Percentiles rank a stretch among this genome's conserved stretches.
phyloP scores from a whole-genome alignment of 1,284 basidiomycete genomes.

The Cutaneotrichosporon cavernicola region DNA sequence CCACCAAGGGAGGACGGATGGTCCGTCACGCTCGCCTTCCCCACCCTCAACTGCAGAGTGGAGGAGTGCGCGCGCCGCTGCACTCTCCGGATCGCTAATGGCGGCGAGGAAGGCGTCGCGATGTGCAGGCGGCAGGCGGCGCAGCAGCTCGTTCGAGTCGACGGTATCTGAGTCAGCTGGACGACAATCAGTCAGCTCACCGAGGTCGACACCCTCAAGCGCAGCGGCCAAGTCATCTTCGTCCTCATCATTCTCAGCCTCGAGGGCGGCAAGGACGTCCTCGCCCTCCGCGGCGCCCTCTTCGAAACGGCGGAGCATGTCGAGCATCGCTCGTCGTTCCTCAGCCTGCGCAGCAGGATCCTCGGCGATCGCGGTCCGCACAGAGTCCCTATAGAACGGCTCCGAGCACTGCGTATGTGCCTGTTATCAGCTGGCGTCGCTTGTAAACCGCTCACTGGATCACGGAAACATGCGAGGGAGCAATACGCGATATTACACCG shows the following conservation, averaged over 20 bases:
- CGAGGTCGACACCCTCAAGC: slow-evolving; percentile 43
- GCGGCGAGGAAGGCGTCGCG: slow-evolving; percentile 47
- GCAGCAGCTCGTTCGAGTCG: slow-evolving; percentile 49
- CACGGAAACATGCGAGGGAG: slow-evolving; percentile 49
- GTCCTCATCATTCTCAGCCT: slow-evolving; percentile 35
- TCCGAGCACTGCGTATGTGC: slow-evolving; percentile 52
- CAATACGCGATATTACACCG: slow-evolving; percentile 53
- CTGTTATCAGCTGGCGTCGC: slow-evolving; percentile 29
- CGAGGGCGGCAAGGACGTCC: slow-evolving; percentile 28
- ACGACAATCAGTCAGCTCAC: slow-evolving; percentile 28
- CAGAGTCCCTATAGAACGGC: slow-evolving; percentile 49
- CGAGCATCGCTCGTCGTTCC: slow-evolving; percentile 50
- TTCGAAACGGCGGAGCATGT: slow-evolving; percentile 51
- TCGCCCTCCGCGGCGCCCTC: slow-evolving; percentile 36
- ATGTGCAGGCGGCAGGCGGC: slow-evolving; percentile 44
- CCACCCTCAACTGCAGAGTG: slow-evolving; percentile 29
- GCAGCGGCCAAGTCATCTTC: slow-evolving; percentile 33
- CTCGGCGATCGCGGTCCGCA: slow-evolving; percentile 39
- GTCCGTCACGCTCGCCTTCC: slow-evolving; percentile 19
- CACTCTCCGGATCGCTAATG: slow-evolving; percentile 43
- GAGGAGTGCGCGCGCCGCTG: slow-evolving; percentile 38
- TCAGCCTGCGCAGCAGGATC: slow-evolving; percentile 39
- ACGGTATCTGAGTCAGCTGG: slow-evolving; percentile 39
- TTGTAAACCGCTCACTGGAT: slow-evolving; percentile 30
- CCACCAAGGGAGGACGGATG: slow-evolving; percentile 25